A percentile compares a stretch with the other conserved stretches of the same genome.
These are phyloP conservation scores for Emergomyces pasteurianus DNA, from an alignment of 2,329 filamentous ascomycete species.

Conservation along the genomic window DNA sequence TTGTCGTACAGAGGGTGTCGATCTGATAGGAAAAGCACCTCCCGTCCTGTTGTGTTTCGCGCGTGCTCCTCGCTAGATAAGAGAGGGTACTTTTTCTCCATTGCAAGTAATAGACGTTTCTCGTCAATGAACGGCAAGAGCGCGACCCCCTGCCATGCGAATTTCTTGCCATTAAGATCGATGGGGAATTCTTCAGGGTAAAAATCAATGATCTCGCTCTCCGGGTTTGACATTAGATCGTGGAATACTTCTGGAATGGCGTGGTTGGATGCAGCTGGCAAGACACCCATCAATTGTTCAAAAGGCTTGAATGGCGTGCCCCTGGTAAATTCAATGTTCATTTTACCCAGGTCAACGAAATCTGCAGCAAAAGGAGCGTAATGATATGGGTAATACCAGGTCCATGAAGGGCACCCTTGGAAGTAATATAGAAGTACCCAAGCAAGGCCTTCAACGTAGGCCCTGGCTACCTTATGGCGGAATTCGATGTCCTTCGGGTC, in stretches of 20 bases:
- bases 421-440: constrained; percentile 98
- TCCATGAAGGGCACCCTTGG: constrained; percentile 96
- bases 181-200: constrained; percentile 90
- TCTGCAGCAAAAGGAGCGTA: constrained; percentile 96
- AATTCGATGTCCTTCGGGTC: constrained; percentile 72
- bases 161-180: constrained; percentile 95
- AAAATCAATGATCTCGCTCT: constrained; percentile 93
- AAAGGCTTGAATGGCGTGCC: constrained; percentile 81
- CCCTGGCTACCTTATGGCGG: constrained; percentile 72
- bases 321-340: constrained; percentile 71
- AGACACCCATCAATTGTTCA: constrained; percentile 95
- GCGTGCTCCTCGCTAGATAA: constrained; percentile 63
- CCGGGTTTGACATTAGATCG: constrained; percentile 72
- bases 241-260: constrained; percentile 83
- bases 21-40: constrained; percentile 75
- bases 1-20: constrained; percentile 77
- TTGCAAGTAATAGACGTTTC: constrained; percentile 67
- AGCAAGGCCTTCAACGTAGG: constrained; percentile 88
- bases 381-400: constrained; percentile 98
- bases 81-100: constrained; percentile 69
- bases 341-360: constrained; percentile 69
- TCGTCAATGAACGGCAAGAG: constrained; percentile 95
- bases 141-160: constrained; percentile 93
- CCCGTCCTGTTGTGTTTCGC: constrained; percentile 68
- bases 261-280: constrained; percentile 86